Conservation (phyloP, 2,329 filamentous ascomycete species). For the Penicillium sp. region DNA sequence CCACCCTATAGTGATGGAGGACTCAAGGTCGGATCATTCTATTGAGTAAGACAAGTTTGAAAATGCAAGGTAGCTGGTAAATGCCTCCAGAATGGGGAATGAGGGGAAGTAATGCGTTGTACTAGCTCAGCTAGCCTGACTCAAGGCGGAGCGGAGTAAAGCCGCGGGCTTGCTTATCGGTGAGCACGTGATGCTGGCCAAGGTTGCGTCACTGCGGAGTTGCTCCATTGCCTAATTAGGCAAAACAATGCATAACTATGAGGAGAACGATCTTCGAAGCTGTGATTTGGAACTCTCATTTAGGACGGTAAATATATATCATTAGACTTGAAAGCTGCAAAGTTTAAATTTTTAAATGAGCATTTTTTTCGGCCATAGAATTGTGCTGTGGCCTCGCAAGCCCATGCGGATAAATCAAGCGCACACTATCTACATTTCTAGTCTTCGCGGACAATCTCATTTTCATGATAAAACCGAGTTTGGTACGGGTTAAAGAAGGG, state of each 20-base stretch:
- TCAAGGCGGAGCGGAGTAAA: constrained; percentile 8
- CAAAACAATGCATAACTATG: neutral
- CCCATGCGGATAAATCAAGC: neutral
- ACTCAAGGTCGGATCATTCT: constrained; percentile 9
- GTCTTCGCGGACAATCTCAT: neutral
- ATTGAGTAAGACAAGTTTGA: neutral
- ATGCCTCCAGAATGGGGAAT: too few species aligned
- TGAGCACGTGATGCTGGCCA: constrained; percentile 13
- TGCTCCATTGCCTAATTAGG: neutral
- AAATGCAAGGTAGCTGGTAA: neutral
- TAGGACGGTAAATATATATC: neutral
- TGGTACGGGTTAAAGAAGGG: neutral
- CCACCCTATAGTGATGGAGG: constrained; percentile 30
- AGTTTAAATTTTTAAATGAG: neutral
- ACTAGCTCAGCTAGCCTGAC: constrained; percentile 4
- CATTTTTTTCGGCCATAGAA: neutral
- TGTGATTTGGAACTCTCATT: neutral
- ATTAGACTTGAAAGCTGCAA: too few species aligned
- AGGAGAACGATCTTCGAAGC: neutral
- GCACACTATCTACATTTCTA: neutral
- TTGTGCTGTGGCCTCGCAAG: neutral
- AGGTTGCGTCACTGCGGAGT: constrained; percentile 1
- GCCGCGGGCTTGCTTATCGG: constrained; percentile 13
- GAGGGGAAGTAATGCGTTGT: neutral
- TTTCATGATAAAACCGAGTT: neutral